Evolutionary conservation across 441 rosid genomes (phyloP), one percentile per base, ranked within the genome.

Genomic region (Manihot esculenta): DNA sequence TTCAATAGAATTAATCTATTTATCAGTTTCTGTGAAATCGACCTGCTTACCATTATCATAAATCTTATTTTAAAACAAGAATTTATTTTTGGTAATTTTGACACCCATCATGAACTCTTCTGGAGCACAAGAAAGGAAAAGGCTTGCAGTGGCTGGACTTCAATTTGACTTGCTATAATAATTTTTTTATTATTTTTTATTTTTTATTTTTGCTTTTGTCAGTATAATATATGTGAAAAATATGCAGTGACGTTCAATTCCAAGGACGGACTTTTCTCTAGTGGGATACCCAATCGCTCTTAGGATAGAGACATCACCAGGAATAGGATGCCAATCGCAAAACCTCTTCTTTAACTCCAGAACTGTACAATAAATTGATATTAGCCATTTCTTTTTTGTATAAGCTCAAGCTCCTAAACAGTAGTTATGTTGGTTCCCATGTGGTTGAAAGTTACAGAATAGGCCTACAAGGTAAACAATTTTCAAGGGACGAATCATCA

Each of bases 241-340:
- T n/a, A n/a, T n/a, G n/a, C n/a, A n/a, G n/a, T n/a, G n/a, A n/a
- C n/a, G n/a, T 66, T 70, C 27, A 53, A 30, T 62, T 70, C 75
- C 69, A 68, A 63, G 56, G 14, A 53, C 42, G 24, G 74, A 76
- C 76, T 71, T 77, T 76, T 76, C 69, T 56, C 54, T 9, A 70
- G 78, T 64, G 72, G 80, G 80, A 69, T 71, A 74, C 80, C 80
- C 63, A 77, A 77, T 71, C 10, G 54, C 72, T 51, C 69, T 68
- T 17, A 24, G 20, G 76, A 74, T 48, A 27, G 18, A 73, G 80
- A 73, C 77, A 15, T 23, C 44, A 33, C 67, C 35, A 0, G 2
- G 21, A 3, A 10, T 18, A 0, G 24, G 55, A 54, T 54, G 33
- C 41, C 30, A 11, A 50, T 13, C 38, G 24, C 75, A 62, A 12